Evolutionary conservation across 768 basidiomycete species (phyloP), one percentile per base, ranked within the genome.

Genomic region (Hemileccinum rubropunctum): DNA sequence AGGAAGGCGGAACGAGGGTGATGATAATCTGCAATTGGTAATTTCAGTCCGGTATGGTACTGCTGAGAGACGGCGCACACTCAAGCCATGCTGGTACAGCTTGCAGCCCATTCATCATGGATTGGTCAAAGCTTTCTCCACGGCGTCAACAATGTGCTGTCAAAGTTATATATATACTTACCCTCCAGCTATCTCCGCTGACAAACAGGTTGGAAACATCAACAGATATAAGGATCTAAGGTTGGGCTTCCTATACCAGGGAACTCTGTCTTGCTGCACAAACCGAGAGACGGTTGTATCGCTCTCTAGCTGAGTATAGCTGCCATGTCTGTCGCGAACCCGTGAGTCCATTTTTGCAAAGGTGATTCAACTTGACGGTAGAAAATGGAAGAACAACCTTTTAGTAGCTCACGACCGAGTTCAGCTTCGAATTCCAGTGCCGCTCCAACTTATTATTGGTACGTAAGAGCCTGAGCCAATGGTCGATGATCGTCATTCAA

Each of bases 91-190:
- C 76, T 18, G 74, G 65, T 6, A 84, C 81, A 0, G 80, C 79
- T 62, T 84, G 82, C 42, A 84, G 59, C 33, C 79, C 81, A 53
- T 83, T 84, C 62, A 84, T 73, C 82, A 83, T 82, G 1, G 79
- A 80, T 0, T 78, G 78, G 11, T 54, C 51, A 40, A 52, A 47
- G 9, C 54, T 55, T 46, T 40, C n/a, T 21, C 2, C 4, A 2
- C 0, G 14, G n/a, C n/a, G n/a, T 54, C 36, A 53, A 13, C 37
- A 34, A 6, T 3, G 8, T 5, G 20, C 1, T 13, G 15, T 6
- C 15, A 30, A 42, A 6, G n/a, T n/a, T 4, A 14, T 1, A 35
- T 11, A 26, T 42, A 15, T 4, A 47, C 57, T 50, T 27, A 37
- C 57, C 57, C 57, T 28, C 3, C 40, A 1, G 48, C 51, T 45